These are phyloP conservation scores for Oxyria digyna DNA, from an alignment of 148 eudicot species.

Conservation along the genomic window DNA sequence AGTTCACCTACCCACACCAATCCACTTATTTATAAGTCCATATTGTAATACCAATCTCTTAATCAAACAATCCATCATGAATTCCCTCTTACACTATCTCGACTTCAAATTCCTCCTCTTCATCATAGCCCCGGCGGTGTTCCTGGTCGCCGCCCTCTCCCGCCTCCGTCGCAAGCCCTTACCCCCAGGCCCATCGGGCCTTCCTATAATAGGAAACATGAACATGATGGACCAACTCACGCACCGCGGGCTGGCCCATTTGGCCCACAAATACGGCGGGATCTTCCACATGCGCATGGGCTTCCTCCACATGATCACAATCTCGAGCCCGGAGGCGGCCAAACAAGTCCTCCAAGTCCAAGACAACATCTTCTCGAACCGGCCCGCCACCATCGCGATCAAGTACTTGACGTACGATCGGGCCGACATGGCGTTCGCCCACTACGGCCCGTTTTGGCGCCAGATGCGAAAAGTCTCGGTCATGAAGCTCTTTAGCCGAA, in stretches of 20 bases:
- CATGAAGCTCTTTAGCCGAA: conserved; percentile 63
- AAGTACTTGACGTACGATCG: conserved; percentile 52
- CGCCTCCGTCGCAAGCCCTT: conserved; percentile 22
- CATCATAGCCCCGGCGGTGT: conserved; percentile 15
- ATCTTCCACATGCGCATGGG: conserved; percentile 57
- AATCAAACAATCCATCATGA: background rate
- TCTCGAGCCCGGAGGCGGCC: conserved; percentile 45
- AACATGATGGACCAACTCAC: conserved; percentile 61
- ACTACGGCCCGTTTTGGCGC: conserved; percentile 84
- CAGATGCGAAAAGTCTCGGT: conserved; percentile 78
- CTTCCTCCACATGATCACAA: conserved; percentile 42
- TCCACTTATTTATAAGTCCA: background rate
- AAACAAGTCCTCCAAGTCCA: conserved; percentile 60
- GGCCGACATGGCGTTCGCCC: conserved; percentile 76
- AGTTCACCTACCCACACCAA: background rate
- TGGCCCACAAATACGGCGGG: conserved; percentile 40
- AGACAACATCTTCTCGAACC: conserved; percentile 61
- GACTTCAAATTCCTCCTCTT: conserved; percentile 11
- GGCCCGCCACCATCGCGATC: conserved; percentile 61
- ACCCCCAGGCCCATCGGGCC: conserved; percentile 61
- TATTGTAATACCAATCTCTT: background rate
- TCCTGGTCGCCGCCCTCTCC: conserved; percentile 19
- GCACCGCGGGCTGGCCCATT: conserved; percentile 31
- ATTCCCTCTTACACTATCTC: background rate
- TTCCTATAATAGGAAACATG: conserved; percentile 66